Evolutionary conservation across 164 flowering plant species (phyloP).

Genomic region (Stephania japonica): DNA sequence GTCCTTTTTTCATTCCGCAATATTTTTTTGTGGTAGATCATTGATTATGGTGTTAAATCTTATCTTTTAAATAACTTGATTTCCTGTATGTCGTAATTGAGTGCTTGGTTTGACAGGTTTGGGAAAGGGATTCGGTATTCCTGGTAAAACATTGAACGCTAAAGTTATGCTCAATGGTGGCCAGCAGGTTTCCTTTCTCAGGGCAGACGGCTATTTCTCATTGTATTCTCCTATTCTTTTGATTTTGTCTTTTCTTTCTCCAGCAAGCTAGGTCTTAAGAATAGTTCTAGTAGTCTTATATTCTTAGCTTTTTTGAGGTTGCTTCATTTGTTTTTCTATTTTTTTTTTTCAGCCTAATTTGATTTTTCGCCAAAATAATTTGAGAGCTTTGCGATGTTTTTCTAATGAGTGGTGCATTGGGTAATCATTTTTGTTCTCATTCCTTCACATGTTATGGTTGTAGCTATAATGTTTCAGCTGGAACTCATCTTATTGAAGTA

Average conservation of each 20-base stretch:
- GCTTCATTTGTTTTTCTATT: not conserved
- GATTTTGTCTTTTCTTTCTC: not conserved
- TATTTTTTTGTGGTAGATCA: not conserved
- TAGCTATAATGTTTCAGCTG: constrained; percentile 89
- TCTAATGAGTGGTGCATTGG: not conserved
- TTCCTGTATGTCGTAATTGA: constrained; percentile 1
- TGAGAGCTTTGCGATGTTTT: not conserved
- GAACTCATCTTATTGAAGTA: constrained; percentile 98
- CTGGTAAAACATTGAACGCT: constrained; percentile 57
- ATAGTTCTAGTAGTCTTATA: not conserved
- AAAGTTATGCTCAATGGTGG: constrained; percentile 92
- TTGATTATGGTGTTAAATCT: not conserved
- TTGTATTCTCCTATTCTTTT: constrained; percentile 84
- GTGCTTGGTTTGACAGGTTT: constrained; percentile 35
- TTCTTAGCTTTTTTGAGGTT: no score
- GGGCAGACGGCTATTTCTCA: constrained; percentile 94
- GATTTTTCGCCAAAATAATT: not conserved
- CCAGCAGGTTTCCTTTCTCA: constrained; percentile 65
- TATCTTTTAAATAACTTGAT: not conserved
- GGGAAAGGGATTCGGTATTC: constrained; percentile 52
- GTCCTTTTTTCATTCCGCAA: not conserved
- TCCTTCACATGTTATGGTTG: constrained; percentile 40
- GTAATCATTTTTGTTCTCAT: not conserved
- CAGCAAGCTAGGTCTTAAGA: not conserved
- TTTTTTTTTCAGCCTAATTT: no score